Evolutionary conservation across 2,329 filamentous ascomycete species (phyloP).

Genomic region (Pseudocercospora cruenta): DNA sequence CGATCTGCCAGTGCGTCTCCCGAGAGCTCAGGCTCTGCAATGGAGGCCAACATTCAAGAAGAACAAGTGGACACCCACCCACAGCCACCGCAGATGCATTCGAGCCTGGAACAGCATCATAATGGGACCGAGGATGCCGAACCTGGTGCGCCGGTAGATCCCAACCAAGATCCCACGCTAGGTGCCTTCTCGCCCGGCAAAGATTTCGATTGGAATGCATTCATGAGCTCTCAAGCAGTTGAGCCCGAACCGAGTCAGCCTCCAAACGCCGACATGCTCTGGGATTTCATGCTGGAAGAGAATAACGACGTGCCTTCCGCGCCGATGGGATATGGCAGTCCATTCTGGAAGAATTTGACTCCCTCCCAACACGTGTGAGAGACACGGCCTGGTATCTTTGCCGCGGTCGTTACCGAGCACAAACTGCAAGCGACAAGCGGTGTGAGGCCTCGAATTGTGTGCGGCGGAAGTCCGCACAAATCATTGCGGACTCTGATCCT

Average conservation of each 20-base stretch:
- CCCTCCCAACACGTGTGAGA: not conserved
- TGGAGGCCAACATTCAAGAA: not conserved
- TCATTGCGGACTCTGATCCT: not conserved
- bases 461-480: too few species aligned
- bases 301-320: not conserved
- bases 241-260: not conserved
- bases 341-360: not conserved
- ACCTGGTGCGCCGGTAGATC: not conserved
- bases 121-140: not conserved
- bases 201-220: not conserved
- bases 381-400: too few species aligned
- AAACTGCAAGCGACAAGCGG: too few species aligned
- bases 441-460: too few species aligned
- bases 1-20: not conserved
- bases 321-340: not conserved
- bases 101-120: not conserved
- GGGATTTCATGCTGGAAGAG: slow-evolving; percentile 1
- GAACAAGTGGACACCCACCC: not conserved
- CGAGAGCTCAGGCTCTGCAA: not conserved
- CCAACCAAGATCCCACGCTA: not conserved
- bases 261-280: not conserved
- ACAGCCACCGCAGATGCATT: not conserved
- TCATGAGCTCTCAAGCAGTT: not conserved
- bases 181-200: not conserved
- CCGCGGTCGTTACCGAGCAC: too few species aligned